phyloP scores from a whole-genome alignment of 225 moss, liverwort and hornwort genomes.

The Lunularia cruciata region DNA sequence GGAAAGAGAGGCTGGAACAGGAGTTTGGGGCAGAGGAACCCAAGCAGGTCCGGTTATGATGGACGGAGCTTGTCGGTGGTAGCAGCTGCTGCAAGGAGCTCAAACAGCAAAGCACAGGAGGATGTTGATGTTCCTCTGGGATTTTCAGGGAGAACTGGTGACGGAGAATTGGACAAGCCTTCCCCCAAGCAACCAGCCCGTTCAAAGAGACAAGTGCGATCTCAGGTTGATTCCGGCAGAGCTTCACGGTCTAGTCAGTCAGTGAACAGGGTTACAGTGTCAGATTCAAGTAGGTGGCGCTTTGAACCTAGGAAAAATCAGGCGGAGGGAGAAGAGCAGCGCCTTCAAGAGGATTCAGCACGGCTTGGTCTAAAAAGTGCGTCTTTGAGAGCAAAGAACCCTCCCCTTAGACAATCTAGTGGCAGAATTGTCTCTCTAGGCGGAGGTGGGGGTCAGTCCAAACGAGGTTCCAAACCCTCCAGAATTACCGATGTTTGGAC shows the following conservation, averaged over 20 bases:
- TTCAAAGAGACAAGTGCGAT: slow-evolving; percentile 12
- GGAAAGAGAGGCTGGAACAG: slow-evolving; percentile 7
- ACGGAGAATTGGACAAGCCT: slow-evolving; percentile 24
- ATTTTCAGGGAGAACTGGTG: neutral
- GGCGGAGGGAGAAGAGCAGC: neutral
- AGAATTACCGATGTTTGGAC: neutral
- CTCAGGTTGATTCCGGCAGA: neutral
- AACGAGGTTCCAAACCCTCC: slow-evolving; percentile 3
- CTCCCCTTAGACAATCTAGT: neutral
- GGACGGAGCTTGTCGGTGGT: neutral
- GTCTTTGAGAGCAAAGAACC: neutral
- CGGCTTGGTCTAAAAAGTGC: neutral
- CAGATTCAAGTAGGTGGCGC: neutral
- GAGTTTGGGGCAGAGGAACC: neutral
- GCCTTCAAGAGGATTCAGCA: neutral
- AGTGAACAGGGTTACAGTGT: neutral
- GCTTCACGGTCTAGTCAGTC: neutral
- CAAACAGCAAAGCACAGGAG: slow-evolving; percentile 18
- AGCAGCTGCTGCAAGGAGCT: slow-evolving; percentile 15
- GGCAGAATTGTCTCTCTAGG: slow-evolving; percentile 9
- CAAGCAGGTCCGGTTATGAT: neutral
- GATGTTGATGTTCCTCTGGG: neutral
- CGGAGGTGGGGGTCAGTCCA: neutral
- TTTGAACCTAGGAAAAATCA: slow-evolving; percentile 3
- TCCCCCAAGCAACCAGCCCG: slow-evolving; percentile 3